Evolutionary conservation across 805 yeast species (phyloP), one percentile per base, ranked within the genome.

Genomic region (Monosporozyma yasuniensis): DNA sequence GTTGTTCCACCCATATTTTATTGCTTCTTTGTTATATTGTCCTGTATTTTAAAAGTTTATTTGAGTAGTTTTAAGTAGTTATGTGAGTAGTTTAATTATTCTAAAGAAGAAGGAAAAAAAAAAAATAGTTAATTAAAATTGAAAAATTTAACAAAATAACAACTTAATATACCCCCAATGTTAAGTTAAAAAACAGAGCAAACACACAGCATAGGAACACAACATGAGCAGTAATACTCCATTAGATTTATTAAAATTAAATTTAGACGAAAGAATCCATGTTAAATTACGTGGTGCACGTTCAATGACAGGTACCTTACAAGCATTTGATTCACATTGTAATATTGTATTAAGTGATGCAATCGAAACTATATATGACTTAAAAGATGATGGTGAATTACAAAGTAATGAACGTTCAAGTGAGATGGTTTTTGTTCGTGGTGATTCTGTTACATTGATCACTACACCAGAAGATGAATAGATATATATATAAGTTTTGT

Each of bases 311-410:
- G 99, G 99, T 3, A 82, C 79, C 54, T 74, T 93, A 49, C 98
- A 90, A 66, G 88, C 96, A 1, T 91, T 87, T 69, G 99, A 91
- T 69, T 85, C 95, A 45, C 99, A 91, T 69, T 93, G 98, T 70
- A 93, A 95, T 66, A 80, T 93, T 75, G 96, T 93, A 37, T 76
- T 93, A 54, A 88, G 97, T 57, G 95, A 93, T 60, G 96, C 96
- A 7, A 78, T 76, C 49, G 99, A 93, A 64, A 86, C 85, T 1
- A 80, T 90, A 37, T 87, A 78, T 64, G 72, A 73, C 37, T 60
- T 81, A 14, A 76, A 73, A 30, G 81, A 75, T 4, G 42, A 38
- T 38, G 78, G 74, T 3, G 77, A 60, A 42, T 55, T 72, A 49
- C 64, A 71, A 64, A 67, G 78, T 9, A 66, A 60, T 18, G 73